Conservation (phyloP, 208 protist species). For the Trypanosoma cruzi region DNA sequence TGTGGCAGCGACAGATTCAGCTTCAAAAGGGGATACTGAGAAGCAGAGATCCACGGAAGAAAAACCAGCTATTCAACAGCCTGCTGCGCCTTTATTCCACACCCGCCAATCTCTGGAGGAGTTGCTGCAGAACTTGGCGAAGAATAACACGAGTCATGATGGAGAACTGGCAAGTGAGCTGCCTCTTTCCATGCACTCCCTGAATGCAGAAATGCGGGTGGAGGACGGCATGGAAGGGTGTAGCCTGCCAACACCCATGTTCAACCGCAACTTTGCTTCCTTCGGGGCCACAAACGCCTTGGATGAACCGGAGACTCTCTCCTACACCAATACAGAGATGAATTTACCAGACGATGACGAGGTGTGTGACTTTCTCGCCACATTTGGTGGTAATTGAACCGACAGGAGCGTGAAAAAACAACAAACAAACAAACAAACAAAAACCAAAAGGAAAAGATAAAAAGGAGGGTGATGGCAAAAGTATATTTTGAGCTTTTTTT, state of each 20-base stretch:
- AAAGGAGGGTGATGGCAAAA: neutral
- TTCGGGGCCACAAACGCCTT: neutral
- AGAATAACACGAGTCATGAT: neutral
- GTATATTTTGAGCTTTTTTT: neutral
- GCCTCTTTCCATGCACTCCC: neutral
- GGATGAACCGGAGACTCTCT: neutral
- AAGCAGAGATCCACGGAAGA: neutral
- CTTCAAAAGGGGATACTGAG: neutral
- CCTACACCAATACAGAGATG: neutral
- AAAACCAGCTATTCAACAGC: neutral
- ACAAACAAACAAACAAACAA: neutral
- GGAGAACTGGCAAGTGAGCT: neutral
- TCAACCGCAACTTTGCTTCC: neutral
- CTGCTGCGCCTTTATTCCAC: neutral
- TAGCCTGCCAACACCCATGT: neutral
- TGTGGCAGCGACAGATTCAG: neutral
- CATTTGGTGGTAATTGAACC: constrained; percentile 9
- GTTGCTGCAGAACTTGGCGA: constrained; percentile 3
- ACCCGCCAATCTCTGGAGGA: neutral
- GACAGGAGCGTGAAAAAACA: neutral
- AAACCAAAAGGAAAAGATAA: neutral
- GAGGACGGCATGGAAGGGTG: constrained; percentile 7
- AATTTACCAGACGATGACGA: neutral
- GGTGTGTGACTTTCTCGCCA: constrained; percentile 5
- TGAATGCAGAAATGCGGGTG: no score